A percentile compares a stretch with the other conserved stretches of the same genome.
Conservation (phyloP, 306 rosid species). For the Erythrophleum fordii region DNA sequence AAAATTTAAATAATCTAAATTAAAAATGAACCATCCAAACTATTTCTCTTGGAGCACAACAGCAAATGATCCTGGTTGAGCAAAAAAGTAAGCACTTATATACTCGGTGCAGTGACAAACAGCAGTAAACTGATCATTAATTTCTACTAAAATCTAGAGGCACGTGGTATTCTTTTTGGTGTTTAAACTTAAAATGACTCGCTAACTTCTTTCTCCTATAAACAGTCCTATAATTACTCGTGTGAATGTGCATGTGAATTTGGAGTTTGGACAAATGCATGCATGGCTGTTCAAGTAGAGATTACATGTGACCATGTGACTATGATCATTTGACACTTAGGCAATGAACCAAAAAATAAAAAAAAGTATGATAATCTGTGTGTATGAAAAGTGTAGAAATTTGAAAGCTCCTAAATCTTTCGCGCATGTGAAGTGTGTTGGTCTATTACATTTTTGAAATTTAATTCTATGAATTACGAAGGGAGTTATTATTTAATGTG, state of each 20-base stretch:
- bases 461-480: background rate
- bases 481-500: background rate
- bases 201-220: background rate
- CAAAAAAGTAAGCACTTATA: too few species aligned
- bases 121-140: too few species aligned
- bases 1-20: too few species aligned
- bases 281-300: background rate
- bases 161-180: too few species aligned
- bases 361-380: background rate
- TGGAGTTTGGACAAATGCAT: slow-evolving; percentile 2
- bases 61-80: too few species aligned
- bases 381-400: background rate
- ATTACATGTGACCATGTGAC: background rate
- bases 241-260: background rate
- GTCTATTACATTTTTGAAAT: background rate
- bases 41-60: too few species aligned
- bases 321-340: background rate
- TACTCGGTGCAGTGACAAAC: too few species aligned
- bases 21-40: too few species aligned
- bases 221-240: too few species aligned
- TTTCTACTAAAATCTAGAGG: too few species aligned
- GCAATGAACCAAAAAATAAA: too few species aligned
- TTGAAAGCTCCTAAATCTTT: background rate
- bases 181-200: background rate
- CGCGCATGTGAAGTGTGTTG: background rate